phyloP scores from a whole-genome alignment of 2,329 filamentous ascomycete genomes.

The Alternaria gansuensis region DNA sequence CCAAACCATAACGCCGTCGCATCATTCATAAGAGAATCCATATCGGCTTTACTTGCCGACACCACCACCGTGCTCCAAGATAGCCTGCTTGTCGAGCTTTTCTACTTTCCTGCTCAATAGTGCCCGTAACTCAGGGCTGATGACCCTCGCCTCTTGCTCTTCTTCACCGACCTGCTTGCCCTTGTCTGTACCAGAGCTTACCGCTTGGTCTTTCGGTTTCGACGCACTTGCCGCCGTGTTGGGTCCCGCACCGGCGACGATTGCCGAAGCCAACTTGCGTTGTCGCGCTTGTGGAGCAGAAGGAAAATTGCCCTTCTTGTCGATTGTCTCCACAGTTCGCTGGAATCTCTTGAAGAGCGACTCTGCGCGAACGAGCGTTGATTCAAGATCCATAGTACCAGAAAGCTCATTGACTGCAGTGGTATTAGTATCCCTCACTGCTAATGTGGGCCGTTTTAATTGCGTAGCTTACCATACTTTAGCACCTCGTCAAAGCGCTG shows the following conservation, averaged over 20 bases:
- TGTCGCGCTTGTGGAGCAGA: conserved; percentile 59
- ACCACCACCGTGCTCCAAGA: conserved; percentile 47
- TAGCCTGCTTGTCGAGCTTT: conserved; percentile 58
- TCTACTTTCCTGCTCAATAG: conserved; percentile 69
- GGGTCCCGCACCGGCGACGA: conserved; percentile 45
- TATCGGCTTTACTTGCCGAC: conserved; percentile 15
- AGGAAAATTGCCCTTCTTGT: conserved; percentile 89
- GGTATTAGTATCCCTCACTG: conserved; percentile 18
- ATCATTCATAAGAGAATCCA: not conserved
- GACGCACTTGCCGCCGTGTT: conserved; percentile 27
- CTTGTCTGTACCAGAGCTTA: conserved; percentile 43
- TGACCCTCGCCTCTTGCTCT: conserved; percentile 59
- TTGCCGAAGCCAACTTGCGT: conserved; percentile 54
- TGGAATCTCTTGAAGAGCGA: conserved; percentile 88
- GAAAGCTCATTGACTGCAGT: conserved; percentile 88
- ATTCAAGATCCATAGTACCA: conserved; percentile 87
- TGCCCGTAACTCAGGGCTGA: conserved; percentile 69
- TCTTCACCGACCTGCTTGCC: conserved; percentile 48
- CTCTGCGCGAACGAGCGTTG: conserved; percentile 87
- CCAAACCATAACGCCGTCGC: conserved; percentile 17
- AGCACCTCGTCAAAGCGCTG: conserved; percentile 96
- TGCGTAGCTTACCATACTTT: conserved; percentile 78
- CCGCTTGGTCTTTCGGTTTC: conserved; percentile 30
- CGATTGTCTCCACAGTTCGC: conserved; percentile 86
- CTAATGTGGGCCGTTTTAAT: not conserved